phyloP scores from a whole-genome alignment of 2,329 filamentous ascomycete genomes.

The Exophiala spinifera region DNA sequence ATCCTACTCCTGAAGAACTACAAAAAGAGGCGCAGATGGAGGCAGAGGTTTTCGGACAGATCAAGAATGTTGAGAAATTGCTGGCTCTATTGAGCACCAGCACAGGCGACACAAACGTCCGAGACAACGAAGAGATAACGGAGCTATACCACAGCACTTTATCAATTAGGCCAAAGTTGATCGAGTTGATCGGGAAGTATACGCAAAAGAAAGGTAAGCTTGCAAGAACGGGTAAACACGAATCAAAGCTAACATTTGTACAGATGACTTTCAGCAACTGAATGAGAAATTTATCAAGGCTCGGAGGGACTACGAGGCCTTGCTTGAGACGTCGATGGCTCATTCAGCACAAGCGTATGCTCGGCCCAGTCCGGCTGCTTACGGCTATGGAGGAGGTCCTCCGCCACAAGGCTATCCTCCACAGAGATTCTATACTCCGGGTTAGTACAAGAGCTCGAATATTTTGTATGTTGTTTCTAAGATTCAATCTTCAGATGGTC shows the following conservation, averaged over 20 bases:
- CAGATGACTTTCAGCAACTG: conserved; percentile 95
- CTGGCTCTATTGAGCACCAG: conserved; percentile 88
- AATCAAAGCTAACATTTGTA: conserved; percentile 28
- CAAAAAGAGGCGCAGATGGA: conserved; percentile 97
- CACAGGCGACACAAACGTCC: conserved; percentile 71
- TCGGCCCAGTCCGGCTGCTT: conserved; percentile 33
- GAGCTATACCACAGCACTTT: conserved; percentile 86
- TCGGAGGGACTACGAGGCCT: conserved; percentile 87
- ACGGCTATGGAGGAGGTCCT: conserved; percentile 39
- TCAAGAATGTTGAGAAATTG: conserved; percentile 75
- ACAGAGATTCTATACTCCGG: conserved; percentile 67
- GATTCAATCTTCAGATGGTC: conserved; percentile 25
- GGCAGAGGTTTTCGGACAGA: conserved; percentile 71
- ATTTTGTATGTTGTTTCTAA: conserved; percentile 9
- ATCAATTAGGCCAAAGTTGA: conserved; percentile 91
- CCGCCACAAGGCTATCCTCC: conserved; percentile 38
- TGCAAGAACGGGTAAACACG: conserved; percentile 16
- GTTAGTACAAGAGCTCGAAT: conserved; percentile 35
- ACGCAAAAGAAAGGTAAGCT: conserved; percentile 90
- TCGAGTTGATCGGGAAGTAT: conserved; percentile 97
- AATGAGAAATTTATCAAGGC: conserved; percentile 99
- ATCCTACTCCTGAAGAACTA: conserved; percentile 90
- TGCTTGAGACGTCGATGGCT: conserved; percentile 95
- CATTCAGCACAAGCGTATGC: conserved; percentile 68
- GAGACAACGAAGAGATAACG: conserved; percentile 97